Percentiles rank a stretch among this genome's conserved stretches.
Conservation (phyloP, 192 early-diverging fungal genomes). For the Dimargaris cristalligena region DNA sequence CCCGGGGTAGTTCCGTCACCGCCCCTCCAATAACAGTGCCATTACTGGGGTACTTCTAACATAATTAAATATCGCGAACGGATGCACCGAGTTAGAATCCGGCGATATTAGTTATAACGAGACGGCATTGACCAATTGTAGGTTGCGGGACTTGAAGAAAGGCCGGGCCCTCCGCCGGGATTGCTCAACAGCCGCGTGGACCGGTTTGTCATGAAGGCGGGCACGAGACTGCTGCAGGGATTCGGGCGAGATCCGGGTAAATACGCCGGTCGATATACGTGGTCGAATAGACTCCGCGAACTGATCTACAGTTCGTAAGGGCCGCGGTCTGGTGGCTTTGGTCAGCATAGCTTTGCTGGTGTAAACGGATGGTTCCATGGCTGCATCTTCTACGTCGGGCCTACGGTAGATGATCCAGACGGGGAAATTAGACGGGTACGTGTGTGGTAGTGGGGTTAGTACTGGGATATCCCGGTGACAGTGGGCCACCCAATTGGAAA, state of each 20-base stretch:
- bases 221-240: neutral
- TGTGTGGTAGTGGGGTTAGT: neutral
- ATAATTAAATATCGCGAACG: too few species aligned
- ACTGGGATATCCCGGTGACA: neutral
- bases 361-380: neutral
- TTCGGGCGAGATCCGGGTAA: neutral
- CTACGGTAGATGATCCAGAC: neutral
- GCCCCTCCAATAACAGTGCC: too few species aligned
- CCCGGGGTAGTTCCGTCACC: too few species aligned
- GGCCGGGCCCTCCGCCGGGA: neutral
- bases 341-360: neutral
- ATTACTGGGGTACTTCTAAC: too few species aligned
- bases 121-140: neutral
- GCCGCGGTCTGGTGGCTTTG: neutral
- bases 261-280: neutral
- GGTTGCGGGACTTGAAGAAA: neutral
- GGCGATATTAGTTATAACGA: neutral
- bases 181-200: neutral
- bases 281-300: neutral
- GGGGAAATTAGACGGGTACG: neutral
- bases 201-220: neutral
- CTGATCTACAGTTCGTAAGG: neutral
- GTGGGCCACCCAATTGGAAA: neutral
- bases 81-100: too few species aligned
- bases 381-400: neutral